Evolutionary conservation across 2,329 filamentous ascomycete species (phyloP).

Genomic region (Monilinia polystroma): DNA sequence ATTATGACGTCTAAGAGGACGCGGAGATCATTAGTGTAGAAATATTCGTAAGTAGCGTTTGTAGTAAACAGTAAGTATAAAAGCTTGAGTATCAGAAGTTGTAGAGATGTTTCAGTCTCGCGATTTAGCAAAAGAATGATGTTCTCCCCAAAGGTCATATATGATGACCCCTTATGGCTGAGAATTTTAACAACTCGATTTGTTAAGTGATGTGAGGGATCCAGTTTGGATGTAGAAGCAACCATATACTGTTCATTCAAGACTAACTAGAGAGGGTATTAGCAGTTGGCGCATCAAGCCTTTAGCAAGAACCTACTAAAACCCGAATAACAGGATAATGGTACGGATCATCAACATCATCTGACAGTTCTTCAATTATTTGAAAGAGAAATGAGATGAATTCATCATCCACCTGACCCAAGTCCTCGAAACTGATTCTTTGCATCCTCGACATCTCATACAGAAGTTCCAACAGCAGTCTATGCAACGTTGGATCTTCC

Average conservation of each 20-base stretch:
- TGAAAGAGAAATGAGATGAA: slow-evolving; percentile 83
- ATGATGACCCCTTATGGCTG: slow-evolving; percentile 74
- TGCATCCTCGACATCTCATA: slow-evolving; percentile 98
- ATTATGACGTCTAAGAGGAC: slow-evolving; percentile 95
- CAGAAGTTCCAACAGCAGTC: slow-evolving; percentile 79
- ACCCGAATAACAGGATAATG: slow-evolving; percentile 95
- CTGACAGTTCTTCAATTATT: slow-evolving; percentile 82
- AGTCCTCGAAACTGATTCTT: slow-evolving; percentile 70
- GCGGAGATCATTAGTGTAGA: slow-evolving; percentile 95
- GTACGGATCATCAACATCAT: slow-evolving; percentile 88
- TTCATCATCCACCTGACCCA: slow-evolving; percentile 72
- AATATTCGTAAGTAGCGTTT: slow-evolving; percentile 89
- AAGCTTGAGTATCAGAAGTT: slow-evolving; percentile 93
- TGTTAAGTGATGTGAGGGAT: slow-evolving; percentile 58
- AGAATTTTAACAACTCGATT: slow-evolving; percentile 93
- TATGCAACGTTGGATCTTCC: slow-evolving; percentile 70
- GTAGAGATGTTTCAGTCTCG: slow-evolving; percentile 89
- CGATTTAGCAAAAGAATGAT: slow-evolving; percentile 93
- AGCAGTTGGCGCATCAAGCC: slow-evolving; percentile 23
- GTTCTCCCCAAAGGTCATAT: slow-evolving; percentile 96
- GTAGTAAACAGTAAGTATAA: slow-evolving; percentile 95
- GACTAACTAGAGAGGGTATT: slow-evolving; percentile 64
- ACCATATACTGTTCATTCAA: slow-evolving; percentile 99
- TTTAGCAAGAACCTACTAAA: slow-evolving; percentile 57
- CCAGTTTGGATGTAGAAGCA: slow-evolving; percentile 49